These are phyloP conservation scores for Penicillium taxi DNA, from an alignment of 495 filamentous ascomycete species.

Conservation along the genomic window DNA sequence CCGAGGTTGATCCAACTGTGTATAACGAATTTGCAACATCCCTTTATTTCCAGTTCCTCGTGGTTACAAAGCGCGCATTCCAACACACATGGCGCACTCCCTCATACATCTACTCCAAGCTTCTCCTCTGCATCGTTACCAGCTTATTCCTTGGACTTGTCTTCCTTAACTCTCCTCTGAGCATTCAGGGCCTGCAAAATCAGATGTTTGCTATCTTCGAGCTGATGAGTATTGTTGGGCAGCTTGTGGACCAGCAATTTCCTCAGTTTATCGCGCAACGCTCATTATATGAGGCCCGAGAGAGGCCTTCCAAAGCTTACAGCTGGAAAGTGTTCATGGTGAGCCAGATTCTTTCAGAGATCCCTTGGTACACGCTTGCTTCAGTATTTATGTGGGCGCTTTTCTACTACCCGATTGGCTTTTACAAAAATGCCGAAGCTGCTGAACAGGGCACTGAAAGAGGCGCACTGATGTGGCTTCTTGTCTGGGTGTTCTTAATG, in stretches of 20 bases:
- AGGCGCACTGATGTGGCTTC: constrained; percentile 43
- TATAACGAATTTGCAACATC: constrained; percentile 42
- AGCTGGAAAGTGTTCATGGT: constrained; percentile 55
- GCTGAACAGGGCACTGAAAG: constrained; percentile 32
- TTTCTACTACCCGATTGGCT: constrained; percentile 57
- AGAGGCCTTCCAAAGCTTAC: constrained; percentile 57
- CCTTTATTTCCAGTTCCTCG: constrained; percentile 36
- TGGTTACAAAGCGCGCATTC: constrained; percentile 38
- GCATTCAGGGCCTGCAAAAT: constrained; percentile 70
- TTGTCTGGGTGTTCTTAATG: constrained; percentile 40
- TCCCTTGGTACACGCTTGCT: constrained; percentile 19
- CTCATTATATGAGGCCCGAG: constrained; percentile 54
- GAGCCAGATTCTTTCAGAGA: constrained; percentile 5
- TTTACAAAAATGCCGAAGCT: constrained; percentile 34
- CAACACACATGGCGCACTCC: constrained; percentile 43
- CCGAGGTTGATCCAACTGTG: constrained; percentile 38
- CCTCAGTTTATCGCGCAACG: constrained; percentile 57
- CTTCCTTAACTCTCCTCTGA: constrained; percentile 63
- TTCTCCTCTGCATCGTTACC: constrained; percentile 9
- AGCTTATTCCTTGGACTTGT: constrained; percentile 72
- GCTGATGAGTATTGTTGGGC: constrained; percentile 63
- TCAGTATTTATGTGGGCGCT: constrained; percentile 47
- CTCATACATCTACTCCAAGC: constrained; percentile 11
- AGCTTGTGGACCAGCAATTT: constrained; percentile 63
- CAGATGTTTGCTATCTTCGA: constrained; percentile 80